These are phyloP conservation scores for Lasiodiplodia theobromae DNA, from an alignment of 2,329 filamentous ascomycete species.

Conservation along the genomic window DNA sequence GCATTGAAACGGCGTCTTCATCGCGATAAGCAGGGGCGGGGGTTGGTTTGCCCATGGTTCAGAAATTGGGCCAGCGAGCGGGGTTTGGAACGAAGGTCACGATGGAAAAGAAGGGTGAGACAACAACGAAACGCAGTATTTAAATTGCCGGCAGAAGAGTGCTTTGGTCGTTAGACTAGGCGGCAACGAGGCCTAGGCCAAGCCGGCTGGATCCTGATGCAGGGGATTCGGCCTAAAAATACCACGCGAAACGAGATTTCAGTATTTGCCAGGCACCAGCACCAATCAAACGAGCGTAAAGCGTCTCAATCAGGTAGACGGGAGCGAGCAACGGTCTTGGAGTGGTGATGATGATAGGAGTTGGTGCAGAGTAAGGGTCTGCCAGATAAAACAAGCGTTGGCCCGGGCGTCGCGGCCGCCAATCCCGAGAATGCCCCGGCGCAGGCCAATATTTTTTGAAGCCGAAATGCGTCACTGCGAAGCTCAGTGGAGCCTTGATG, in stretches of 20 bases:
- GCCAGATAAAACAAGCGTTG: conserved; percentile 3
- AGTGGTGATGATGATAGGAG: not conserved
- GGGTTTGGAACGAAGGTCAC: not conserved
- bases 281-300: not conserved
- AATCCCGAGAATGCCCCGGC: conserved; percentile 11
- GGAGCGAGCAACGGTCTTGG: not conserved
- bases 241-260: not conserved
- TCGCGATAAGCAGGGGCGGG: conserved; percentile 41
- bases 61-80: not conserved
- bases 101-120: conserved; percentile 10
- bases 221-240: conserved; percentile 19
- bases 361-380: not conserved
- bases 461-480: conserved; percentile 4
- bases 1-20: conserved; percentile 48
- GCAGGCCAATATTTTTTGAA: conserved; percentile 11
- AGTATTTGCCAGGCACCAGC: not conserved
- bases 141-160: not conserved
- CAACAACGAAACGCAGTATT: not conserved
- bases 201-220: conserved; percentile 32
- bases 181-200: conserved; percentile 31
- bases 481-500: not conserved
- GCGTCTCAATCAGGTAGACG: not conserved
- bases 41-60: conserved; percentile 42
- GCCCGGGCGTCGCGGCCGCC: not conserved
- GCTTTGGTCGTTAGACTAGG: conserved; percentile 10